Conservation (phyloP, 169 alveolate species). For the Plasmodium knowlesi region DNA sequence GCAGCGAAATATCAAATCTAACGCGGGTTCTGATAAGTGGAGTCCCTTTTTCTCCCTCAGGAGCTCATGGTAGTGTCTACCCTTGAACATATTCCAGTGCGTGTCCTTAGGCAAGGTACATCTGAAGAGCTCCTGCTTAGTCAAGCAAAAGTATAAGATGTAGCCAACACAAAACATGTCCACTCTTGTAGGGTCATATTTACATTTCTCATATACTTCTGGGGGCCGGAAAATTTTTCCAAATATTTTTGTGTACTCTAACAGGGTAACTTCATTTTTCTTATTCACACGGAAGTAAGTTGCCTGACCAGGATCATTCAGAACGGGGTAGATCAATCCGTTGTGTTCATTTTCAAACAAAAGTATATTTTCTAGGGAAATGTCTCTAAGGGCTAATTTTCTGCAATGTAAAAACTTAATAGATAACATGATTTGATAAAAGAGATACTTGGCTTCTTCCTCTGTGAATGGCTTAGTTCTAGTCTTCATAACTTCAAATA, state of each 20-base stretch:
- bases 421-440: constrained; percentile 75
- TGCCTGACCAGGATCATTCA: constrained; percentile 88
- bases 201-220: constrained; percentile 78
- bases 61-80: constrained; percentile 42
- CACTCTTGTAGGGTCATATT: constrained; percentile 83
- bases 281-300: constrained; percentile 46
- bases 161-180: constrained; percentile 86
- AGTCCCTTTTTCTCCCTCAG: constrained; percentile 74
- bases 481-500: constrained; percentile 80
- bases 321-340: constrained; percentile 78
- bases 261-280: constrained; percentile 29
- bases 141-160: constrained; percentile 83
- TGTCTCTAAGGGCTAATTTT: constrained; percentile 77
- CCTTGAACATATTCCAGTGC: constrained; percentile 70
- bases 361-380: constrained; percentile 83
- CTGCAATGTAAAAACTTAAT: constrained; percentile 74
- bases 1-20: constrained; percentile 75
- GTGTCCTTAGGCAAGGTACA: constrained; percentile 58
- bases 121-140: constrained; percentile 84
- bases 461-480: constrained; percentile 76
- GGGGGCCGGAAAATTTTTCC: constrained; percentile 88
- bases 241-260: constrained; percentile 74
- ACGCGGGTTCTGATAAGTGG: constrained; percentile 51
- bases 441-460: constrained; percentile 79
- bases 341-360: constrained; percentile 79